Conservation (phyloP, 371 early-diverging fungal species). For the Rhizopus sp. region DNA sequence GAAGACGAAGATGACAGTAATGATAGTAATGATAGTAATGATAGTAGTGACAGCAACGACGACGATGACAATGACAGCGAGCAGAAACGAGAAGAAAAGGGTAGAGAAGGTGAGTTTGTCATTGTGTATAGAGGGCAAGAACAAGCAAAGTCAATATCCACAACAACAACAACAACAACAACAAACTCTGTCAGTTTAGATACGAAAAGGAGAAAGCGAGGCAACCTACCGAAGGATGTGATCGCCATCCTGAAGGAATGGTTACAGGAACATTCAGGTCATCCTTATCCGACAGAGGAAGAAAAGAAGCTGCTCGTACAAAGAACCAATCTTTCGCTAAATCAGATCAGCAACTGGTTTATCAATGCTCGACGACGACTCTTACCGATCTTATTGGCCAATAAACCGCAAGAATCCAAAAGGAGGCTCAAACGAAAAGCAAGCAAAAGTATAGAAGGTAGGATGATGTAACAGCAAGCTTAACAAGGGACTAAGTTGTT, state of each 20-base stretch:
- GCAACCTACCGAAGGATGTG: constrained; percentile 55
- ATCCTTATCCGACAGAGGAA: constrained; percentile 78
- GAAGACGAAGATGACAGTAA: constrained; percentile 1
- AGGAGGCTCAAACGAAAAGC: no score
- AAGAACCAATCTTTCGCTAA: constrained; percentile 61
- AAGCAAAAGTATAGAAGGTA: no score
- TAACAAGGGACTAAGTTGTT: no score
- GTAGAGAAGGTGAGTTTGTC: no score
- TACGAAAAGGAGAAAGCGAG: constrained; percentile 31
- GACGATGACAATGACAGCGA: not conserved
- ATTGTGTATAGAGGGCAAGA: no score
- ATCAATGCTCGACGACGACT: constrained; percentile 69
- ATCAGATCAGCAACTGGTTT: constrained; percentile 86
- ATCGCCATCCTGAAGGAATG: constrained; percentile 63
- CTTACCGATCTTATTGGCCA: not conserved
- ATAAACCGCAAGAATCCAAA: no score
- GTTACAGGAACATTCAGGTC: constrained; percentile 64
- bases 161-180: no score
- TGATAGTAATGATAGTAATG: not conserved
- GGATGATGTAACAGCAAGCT: no score
- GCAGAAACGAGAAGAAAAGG: no score
- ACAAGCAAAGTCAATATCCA: no score
- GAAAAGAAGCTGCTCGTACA: constrained; percentile 60
- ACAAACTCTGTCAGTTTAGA: no score
- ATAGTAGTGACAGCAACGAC: not conserved